Evolutionary conservation across 768 basidiomycete species (phyloP).

Genomic region (Crassisporium funariophilum): DNA sequence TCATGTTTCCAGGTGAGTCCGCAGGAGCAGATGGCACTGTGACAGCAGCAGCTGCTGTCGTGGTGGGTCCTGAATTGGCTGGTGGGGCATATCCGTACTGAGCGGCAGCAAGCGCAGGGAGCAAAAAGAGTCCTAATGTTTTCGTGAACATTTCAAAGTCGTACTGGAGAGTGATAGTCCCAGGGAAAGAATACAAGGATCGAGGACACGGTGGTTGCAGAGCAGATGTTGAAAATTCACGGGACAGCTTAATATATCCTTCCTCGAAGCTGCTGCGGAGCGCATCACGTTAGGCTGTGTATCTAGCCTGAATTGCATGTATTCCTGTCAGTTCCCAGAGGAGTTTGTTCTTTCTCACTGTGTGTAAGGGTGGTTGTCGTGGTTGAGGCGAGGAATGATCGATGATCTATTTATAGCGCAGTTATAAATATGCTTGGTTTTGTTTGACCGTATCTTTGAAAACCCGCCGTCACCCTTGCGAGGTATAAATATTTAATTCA

Average conservation of each 20-base stretch:
- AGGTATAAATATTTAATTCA: too few relatives aligned
- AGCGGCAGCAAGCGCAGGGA: constrained; percentile 39
- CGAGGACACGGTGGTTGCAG: constrained; percentile 7
- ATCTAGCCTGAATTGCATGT: constrained; percentile 7
- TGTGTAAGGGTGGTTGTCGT: constrained; percentile 6
- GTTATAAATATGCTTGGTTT: too few relatives aligned
- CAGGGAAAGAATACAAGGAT: constrained; percentile 21
- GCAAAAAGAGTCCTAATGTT: constrained; percentile 21
- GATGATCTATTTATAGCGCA: constrained; percentile 4
- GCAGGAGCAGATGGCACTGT: constrained; percentile 43
- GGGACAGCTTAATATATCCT: constrained; percentile 22
- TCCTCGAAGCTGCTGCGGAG: constrained; percentile 20
- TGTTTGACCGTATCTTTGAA: too few relatives aligned
- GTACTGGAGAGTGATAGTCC: constrained; percentile 12
- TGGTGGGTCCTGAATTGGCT: constrained; percentile 17
- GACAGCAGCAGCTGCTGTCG: constrained; percentile 25
- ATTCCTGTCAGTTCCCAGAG: constrained; percentile 10
- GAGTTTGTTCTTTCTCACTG: constrained; percentile 16
- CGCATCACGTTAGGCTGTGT: constrained; percentile 16
- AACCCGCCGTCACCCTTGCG: too few relatives aligned
- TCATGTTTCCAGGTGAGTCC: constrained; percentile 34
- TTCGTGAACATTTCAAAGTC: constrained; percentile 22
- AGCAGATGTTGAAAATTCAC: neutral
- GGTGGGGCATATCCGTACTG: constrained; percentile 36
- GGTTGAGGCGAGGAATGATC: constrained; percentile 14